Conservation (phyloP, 225 moss, liverwort and hornwort species). For the Bryoerythrophyllum caledonicum region DNA sequence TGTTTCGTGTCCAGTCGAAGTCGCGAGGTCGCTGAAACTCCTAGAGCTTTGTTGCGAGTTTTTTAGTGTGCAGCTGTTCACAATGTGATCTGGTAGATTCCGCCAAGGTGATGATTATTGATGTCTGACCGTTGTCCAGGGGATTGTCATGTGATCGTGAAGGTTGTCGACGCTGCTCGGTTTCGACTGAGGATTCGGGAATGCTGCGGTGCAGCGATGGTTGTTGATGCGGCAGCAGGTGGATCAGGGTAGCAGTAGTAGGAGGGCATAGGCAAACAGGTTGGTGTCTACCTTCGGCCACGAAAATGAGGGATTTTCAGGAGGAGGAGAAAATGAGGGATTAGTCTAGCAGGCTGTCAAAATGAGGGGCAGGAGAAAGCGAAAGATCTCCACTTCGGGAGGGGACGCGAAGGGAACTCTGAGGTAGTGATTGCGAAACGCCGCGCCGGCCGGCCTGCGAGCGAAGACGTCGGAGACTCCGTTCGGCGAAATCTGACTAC, state of each 20-base stretch:
- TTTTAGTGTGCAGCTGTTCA: background rate
- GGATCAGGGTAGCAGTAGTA: background rate
- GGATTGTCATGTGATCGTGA: slow-evolving; percentile 18
- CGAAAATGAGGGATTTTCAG: slow-evolving; percentile 19
- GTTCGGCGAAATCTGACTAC: background rate
- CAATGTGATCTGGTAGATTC: background rate
- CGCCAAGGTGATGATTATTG: background rate
- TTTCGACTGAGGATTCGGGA: background rate
- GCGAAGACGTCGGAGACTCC: slow-evolving; percentile 20
- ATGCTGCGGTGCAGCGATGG: background rate
- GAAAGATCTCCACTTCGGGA: slow-evolving; percentile 27
- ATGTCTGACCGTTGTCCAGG: slow-evolving; percentile 12
- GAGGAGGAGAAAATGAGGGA: slow-evolving; percentile 11
- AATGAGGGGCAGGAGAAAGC: slow-evolving; percentile 61
- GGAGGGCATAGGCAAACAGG: background rate
- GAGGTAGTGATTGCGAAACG: slow-evolving; percentile 1
- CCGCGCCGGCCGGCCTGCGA: no score
- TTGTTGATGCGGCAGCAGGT: background rate
- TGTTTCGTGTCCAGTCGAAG: background rate
- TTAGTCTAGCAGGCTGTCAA: slow-evolving; percentile 23
- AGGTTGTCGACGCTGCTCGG: slow-evolving; percentile 2
- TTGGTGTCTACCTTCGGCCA: no score
- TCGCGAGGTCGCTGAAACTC: background rate
- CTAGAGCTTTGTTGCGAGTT: background rate
- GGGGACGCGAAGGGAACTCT: slow-evolving; percentile 8